Conservation (phyloP, 768 basidiomycete species). For the Lactarius sp. region DNA sequence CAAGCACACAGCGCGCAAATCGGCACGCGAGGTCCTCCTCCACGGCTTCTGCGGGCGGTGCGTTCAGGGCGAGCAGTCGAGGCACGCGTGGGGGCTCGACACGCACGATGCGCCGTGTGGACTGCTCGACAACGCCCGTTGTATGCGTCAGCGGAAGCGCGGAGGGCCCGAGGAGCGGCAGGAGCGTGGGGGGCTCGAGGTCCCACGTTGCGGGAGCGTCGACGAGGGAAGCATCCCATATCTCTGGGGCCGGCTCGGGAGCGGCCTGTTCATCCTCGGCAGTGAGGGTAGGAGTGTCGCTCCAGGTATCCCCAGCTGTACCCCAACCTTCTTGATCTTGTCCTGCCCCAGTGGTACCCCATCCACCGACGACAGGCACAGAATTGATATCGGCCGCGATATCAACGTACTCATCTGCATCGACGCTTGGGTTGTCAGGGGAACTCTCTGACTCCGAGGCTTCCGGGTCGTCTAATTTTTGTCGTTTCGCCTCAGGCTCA, state of each 20-base stretch:
- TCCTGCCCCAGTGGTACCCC: slow-evolving; percentile 2
- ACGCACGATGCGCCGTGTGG: slow-evolving; percentile 52
- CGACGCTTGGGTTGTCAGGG: not conserved
- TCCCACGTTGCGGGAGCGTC: slow-evolving; percentile 19
- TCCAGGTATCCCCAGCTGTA: slow-evolving; percentile 13
- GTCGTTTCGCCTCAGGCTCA: slow-evolving; percentile 28
- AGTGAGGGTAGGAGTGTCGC: not conserved
- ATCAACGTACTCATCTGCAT: not conserved
- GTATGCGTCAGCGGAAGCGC: slow-evolving; percentile 56
- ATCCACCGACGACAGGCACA: not conserved
- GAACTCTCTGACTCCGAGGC: not conserved
- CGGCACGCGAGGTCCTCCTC: slow-evolving; percentile 45
- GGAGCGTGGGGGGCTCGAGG: slow-evolving; percentile 28
- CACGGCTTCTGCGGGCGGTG: slow-evolving; percentile 31
- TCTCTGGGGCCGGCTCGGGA: not conserved
- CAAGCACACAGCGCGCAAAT: slow-evolving; percentile 48
- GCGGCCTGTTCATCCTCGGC: not conserved
- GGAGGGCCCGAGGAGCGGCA: slow-evolving; percentile 50
- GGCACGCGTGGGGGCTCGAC: slow-evolving; percentile 38
- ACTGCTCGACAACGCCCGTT: slow-evolving; percentile 60
- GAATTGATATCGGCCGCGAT: not conserved
- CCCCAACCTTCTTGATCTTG: slow-evolving; percentile 9
- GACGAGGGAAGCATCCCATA: slow-evolving; percentile 9
- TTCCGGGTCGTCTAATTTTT: slow-evolving; percentile 22
- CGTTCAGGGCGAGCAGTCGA: slow-evolving; percentile 23